Base-by-base conservation (phyloP, 2,329 filamentous ascomycete species). In the Penicillium occitanis region DNA sequence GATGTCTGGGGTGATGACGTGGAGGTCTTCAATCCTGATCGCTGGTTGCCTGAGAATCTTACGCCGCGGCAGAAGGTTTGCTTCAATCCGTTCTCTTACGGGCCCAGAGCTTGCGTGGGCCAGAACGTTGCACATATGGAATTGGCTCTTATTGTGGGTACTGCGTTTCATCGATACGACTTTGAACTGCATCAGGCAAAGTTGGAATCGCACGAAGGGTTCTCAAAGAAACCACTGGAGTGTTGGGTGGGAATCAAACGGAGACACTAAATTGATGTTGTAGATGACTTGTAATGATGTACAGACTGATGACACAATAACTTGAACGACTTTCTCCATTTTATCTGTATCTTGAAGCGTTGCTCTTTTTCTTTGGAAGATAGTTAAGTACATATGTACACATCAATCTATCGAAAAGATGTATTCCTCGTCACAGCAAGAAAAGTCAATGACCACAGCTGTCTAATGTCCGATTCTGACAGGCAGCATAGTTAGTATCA, bases 391-490 rank as follows among this genome's bases (percentile, higher is more conserved):
- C 19, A 30, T 60, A 19, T 22, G 40, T 30, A 33, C n/a, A 63
- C 44, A 46, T 25, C 19, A 19, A 17, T 25, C 40, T 37, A 67
- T 17, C 30, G 22, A 5, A 70, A 69, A 59, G 64, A 61, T 42
- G 72, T 69, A 70, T 83, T 77, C 69, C 81, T 78, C 69, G 71
- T 80, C 13, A 87, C 80, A n/a, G 84, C 84, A 69, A 87, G 75
- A 70, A 87, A 87, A 0, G 84, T 84, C 75, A 87, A 77, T 69
- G 83, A 86, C 86, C 85, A 87, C 22, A 87, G 76, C 73, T 87
- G 85, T 48, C 82, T 73, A 37, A 87, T 81, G 73, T 87, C 80
- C 67, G 83, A 84, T 73, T 87, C 84, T 69, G 58, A 3, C 2
- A n/a, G 19, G n/a, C 60, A 44, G 10, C 17, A 53, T 17, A 11